phyloP scores from a whole-genome alignment of 176 grass and related monocot genomes.

The Hsuehochloa calcarea region DNA sequence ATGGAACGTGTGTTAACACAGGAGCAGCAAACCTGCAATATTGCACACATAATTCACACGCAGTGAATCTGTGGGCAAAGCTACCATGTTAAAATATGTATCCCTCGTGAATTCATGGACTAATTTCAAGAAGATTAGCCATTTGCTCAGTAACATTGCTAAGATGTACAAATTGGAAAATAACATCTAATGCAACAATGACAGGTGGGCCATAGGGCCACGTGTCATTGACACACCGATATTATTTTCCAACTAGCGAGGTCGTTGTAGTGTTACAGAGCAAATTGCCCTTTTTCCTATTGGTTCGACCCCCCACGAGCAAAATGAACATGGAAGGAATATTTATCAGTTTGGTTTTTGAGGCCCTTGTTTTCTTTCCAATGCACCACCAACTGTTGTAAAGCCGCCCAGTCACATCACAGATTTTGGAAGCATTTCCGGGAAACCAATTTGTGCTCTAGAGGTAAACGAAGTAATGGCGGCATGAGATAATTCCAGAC shows the following conservation, averaged over 20 bases:
- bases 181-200: too few relatives aligned
- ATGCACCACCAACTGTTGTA: not conserved
- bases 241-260: too few relatives aligned
- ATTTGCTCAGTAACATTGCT: not conserved
- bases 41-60: not conserved
- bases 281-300: not conserved
- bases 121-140: not conserved
- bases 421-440: not conserved
- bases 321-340: not conserved
- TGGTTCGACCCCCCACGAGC: not conserved
- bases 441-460: not conserved
- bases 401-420: not conserved
- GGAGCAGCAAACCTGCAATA: not conserved
- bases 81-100: not conserved
- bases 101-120: not conserved
- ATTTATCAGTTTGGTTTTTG: not conserved
- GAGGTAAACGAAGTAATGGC: not conserved
- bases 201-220: too few relatives aligned
- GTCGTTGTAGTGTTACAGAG: too few relatives aligned
- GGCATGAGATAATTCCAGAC: not conserved
- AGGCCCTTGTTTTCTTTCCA: not conserved
- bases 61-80: not conserved
- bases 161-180: too few relatives aligned
- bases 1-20: constrained; percentile 1
- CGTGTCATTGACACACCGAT: too few relatives aligned